A percentile compares a stretch with the other conserved stretches of the same genome.
These are phyloP conservation scores for Entomortierella beljakovae DNA, from an alignment of 192 early-diverging fungal genomes.

Conservation along the genomic window DNA sequence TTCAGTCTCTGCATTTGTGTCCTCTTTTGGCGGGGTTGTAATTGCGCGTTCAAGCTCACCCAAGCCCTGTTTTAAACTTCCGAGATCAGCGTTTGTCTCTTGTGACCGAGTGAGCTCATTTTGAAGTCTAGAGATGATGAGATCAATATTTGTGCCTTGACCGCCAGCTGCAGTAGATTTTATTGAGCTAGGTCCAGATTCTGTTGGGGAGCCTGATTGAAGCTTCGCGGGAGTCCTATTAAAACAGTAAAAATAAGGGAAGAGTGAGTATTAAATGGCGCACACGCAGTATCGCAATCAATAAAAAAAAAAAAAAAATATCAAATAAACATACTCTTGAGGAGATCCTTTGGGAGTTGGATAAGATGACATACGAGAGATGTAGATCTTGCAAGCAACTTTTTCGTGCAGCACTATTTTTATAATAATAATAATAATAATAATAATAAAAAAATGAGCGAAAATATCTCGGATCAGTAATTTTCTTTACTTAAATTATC, in stretches of 20 bases:
- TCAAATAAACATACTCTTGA: conserved; percentile 32
- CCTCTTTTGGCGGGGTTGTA: conserved; percentile 11
- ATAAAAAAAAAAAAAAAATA: not conserved
- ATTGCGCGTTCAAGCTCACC: conserved; percentile 36
- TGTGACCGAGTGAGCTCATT: conserved; percentile 41
- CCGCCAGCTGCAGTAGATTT: conserved; percentile 13
- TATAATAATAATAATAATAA: not conserved
- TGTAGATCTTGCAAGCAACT: conserved; percentile 49
- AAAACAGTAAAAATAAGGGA: not conserved
- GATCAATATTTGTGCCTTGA: conserved; percentile 46
- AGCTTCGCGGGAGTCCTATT: conserved; percentile 23
- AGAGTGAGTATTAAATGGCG: not conserved
- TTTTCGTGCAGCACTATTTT: conserved; percentile 46
- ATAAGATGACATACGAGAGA: conserved; percentile 34
- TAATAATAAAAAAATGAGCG: too few species aligned
- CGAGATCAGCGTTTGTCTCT: conserved; percentile 41
- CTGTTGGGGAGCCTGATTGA: conserved; percentile 24
- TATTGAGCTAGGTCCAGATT: conserved; percentile 11
- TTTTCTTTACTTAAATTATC: not conserved
- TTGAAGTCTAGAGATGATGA: conserved; percentile 51
- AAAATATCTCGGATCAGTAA: too few species aligned
- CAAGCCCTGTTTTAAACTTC: conserved; percentile 36
- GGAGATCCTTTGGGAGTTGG: conserved; percentile 33
- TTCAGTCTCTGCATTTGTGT: not conserved
- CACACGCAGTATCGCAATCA: not conserved